phyloP scores from a whole-genome alignment of 176 grass and related monocot genomes.

The Canna indica region DNA sequence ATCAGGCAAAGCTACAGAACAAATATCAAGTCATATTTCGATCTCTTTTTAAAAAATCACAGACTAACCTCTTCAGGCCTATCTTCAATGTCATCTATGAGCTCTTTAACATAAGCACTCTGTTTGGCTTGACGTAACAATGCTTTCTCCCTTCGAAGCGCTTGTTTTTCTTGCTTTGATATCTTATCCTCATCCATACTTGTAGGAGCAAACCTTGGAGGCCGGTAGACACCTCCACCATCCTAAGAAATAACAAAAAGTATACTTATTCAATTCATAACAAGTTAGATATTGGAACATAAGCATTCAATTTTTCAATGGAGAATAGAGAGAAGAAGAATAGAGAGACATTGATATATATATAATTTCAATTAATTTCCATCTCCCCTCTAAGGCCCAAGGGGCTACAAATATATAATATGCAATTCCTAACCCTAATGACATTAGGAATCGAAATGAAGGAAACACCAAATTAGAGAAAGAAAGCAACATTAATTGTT shows the following conservation, averaged over 20 bases:
- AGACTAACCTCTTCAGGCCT: conserved; percentile 79
- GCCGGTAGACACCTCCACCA: conserved; percentile 60
- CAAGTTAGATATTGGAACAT: neutral
- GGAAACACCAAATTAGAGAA: too few relatives aligned
- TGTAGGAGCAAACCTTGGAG: conserved; percentile 61
- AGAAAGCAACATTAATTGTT: too few relatives aligned
- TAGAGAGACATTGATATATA: too few relatives aligned
- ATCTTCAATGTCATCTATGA: conserved; percentile 51
- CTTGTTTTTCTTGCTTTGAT: conserved; percentile 50
- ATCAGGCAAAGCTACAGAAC: conserved; percentile 13
- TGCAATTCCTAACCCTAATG: too few relatives aligned
- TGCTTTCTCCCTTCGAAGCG: conserved; percentile 59
- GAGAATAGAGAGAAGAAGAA: too few relatives aligned
- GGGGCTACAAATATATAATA: too few relatives aligned
- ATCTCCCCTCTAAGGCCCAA: too few relatives aligned
- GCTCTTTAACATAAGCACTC: conserved; percentile 58
- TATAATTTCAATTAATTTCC: too few relatives aligned
- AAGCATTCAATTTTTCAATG: neutral
- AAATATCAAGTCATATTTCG: neutral
- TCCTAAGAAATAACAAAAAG: conserved; percentile 20
- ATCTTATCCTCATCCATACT: conserved; percentile 55
- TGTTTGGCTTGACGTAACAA: conserved; percentile 45
- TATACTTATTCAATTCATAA: neutral
- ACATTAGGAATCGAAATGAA: too few relatives aligned
- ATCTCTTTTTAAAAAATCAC: neutral